Percentiles rank a stretch among this genome's conserved stretches.
Conservation (phyloP, 306 rosid species). For the Cercis canadensis region DNA sequence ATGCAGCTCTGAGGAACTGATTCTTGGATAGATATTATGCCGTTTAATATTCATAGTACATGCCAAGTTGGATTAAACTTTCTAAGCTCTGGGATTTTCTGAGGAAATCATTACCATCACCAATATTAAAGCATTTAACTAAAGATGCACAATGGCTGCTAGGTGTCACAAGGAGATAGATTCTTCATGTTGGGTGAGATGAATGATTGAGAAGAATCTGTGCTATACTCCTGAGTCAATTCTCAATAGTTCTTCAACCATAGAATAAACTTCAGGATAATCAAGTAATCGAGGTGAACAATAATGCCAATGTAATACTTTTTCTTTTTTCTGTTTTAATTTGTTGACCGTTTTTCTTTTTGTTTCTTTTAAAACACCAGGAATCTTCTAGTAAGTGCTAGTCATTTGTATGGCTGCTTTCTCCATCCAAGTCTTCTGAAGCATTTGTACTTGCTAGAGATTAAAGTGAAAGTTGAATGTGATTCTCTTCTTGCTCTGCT, state of each 20-base stretch:
- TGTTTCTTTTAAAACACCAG: slow-evolving; percentile 51
- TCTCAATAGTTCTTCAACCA: background rate
- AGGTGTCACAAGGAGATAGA: slow-evolving; percentile 29
- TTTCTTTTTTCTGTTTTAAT: slow-evolving; percentile 20
- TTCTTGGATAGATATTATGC: slow-evolving; percentile 41
- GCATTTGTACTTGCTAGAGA: slow-evolving; percentile 34
- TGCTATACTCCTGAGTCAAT: slow-evolving; percentile 24
- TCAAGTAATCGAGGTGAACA: slow-evolving; percentile 32
- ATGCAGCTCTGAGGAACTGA: slow-evolving; percentile 41
- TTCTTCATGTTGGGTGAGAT: slow-evolving; percentile 29
- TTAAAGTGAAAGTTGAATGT: slow-evolving; percentile 37
- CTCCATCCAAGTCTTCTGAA: slow-evolving; percentile 18
- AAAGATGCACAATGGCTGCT: slow-evolving; percentile 25
- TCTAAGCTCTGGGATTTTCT: slow-evolving; percentile 27
- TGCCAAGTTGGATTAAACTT: slow-evolving; percentile 34
- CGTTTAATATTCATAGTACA: slow-evolving; percentile 25
- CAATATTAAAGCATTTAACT: slow-evolving; percentile 6
- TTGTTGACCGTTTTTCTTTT: slow-evolving; percentile 35
- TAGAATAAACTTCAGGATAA: slow-evolving; percentile 35
- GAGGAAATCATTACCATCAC: slow-evolving; percentile 13
- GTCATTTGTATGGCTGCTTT: slow-evolving; percentile 18
- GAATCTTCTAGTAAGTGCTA: slow-evolving; percentile 49
- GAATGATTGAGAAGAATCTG: slow-evolving; percentile 36
- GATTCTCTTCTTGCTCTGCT: slow-evolving; percentile 34
- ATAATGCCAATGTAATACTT: slow-evolving; percentile 34